Evolutionary conservation across 768 basidiomycete genomes (phyloP), one percentile per base, ranked within the genome.

Genomic region (Kwoniella pini): DNA sequence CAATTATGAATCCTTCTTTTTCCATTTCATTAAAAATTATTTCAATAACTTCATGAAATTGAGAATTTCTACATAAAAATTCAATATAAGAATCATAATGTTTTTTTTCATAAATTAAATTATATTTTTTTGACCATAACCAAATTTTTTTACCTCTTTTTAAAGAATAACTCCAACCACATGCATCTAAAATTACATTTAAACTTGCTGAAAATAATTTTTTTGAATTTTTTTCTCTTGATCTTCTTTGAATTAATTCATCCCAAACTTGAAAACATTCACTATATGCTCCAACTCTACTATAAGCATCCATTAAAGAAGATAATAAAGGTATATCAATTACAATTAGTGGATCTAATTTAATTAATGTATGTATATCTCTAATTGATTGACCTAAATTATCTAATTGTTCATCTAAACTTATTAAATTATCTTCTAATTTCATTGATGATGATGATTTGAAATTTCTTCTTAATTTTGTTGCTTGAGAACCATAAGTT

Each of bases 261-360:
- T 91, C 86, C 91, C 92, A 97, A 2, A 95, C 82, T 33, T 86
- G 82, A 67, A 85, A 87, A 15, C 88, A 86, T 58, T 89, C 88
- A 0, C 79, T 80, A 62, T 87, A 88, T 60, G 85, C 85, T 4
- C 85, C 86, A 6, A 87, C 81, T n/a, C 86, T 86, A 68, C 89
- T 86, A 77, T 94, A 97, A 0, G 90, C 86, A 76, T 90, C 85
- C 88, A 96, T 90, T 62, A 96, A 80, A 69, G 89, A 85, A 73
- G 92, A 94, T 83, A 88, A 87, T 12, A 91, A 81, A 2, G 81
- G 77, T 12, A 81, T 78, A 66, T 91, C 87, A 2, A 90, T 88
- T 9, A 86, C 83, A 57, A 93, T 79, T n/a, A 85, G 82, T 13
- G 87, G 82, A 70, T 93, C 90, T 40, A 93, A 81, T n/a, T 85